Percentiles rank a stretch among this genome's conserved stretches.
Conservation (phyloP, 2,329 filamentous ascomycete genomes). For the Dactylellina drechsleri region DNA sequence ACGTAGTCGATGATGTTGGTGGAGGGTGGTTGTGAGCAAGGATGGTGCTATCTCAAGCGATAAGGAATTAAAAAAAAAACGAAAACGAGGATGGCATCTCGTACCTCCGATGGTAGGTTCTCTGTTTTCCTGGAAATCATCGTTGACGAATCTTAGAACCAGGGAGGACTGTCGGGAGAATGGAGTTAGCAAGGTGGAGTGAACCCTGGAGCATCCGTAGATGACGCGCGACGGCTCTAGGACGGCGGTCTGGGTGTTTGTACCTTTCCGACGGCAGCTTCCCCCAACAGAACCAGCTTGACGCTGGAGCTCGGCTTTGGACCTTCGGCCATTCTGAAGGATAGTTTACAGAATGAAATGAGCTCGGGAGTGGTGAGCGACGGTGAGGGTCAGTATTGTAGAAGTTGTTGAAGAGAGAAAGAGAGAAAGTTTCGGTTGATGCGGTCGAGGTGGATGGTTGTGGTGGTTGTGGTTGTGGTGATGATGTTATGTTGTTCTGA, state of each 20-base stretch:
- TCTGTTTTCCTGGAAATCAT: constrained; percentile 99
- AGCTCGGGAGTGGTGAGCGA: constrained; percentile 23
- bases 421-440: not conserved
- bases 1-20: not conserved
- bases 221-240: constrained; percentile 22
- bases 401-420: constrained; percentile 18
- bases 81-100: not conserved
- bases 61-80: constrained; percentile 58
- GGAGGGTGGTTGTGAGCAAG: constrained; percentile 1
- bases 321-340: constrained; percentile 69
- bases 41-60: constrained; percentile 39
- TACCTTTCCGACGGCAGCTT: constrained; percentile 99
- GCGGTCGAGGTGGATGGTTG: not conserved
- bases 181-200: constrained; percentile 47
- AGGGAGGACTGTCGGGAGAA: constrained; percentile 79
- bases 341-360: constrained; percentile 16
- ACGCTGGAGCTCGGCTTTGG: constrained; percentile 99
- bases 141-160: constrained; percentile 97
- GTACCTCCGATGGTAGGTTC: constrained; percentile 97
- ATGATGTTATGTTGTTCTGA: constrained; percentile 5
- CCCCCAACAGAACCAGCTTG: constrained; percentile 96
- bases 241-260: constrained; percentile 37
- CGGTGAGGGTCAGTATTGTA: not conserved
- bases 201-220: constrained; percentile 55
- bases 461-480: constrained; percentile 15